Evolutionary conservation across 2,329 filamentous ascomycete species (phyloP).

Genomic region (Nakataea oryzae): DNA sequence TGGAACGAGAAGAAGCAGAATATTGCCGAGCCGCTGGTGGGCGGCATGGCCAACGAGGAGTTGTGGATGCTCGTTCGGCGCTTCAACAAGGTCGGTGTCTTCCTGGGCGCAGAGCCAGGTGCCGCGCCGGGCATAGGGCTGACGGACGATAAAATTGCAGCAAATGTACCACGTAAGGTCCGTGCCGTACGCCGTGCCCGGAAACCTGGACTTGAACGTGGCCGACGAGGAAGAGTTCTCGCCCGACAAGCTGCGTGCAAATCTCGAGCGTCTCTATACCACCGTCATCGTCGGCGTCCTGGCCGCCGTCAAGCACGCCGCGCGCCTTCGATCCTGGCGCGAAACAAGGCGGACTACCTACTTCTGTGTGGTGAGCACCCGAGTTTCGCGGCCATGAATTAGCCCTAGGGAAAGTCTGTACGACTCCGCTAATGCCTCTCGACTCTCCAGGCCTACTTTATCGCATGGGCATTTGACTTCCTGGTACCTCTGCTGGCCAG

Average conservation of each 20-base stretch:
- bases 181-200: slow-evolving; percentile 45
- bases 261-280: slow-evolving; percentile 73
- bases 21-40: slow-evolving; percentile 51
- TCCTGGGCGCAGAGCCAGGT: background rate
- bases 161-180: slow-evolving; percentile 60
- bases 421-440: slow-evolving; percentile 6
- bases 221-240: slow-evolving; percentile 78
- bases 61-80: slow-evolving; percentile 61
- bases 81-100: slow-evolving; percentile 54
- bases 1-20: slow-evolving; percentile 52
- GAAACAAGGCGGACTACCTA: slow-evolving; percentile 57
- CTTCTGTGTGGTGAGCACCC: slow-evolving; percentile 37
- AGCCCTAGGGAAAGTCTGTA: slow-evolving; percentile 22
- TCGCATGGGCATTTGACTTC: slow-evolving; percentile 66
- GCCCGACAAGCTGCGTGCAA: slow-evolving; percentile 70
- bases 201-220: slow-evolving; percentile 68
- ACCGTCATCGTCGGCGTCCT: slow-evolving; percentile 61
- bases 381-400: background rate
- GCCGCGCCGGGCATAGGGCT: background rate
- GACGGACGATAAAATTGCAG: slow-evolving; percentile 15
- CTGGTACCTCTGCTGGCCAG: slow-evolving; percentile 50
- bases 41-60: slow-evolving; percentile 61
- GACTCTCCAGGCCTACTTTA: slow-evolving; percentile 27
- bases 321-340: slow-evolving; percentile 67
- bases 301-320: slow-evolving; percentile 61